Evolutionary conservation across 2,329 filamentous ascomycete species (phyloP).

Genomic region (Fusarium scirpi): DNA sequence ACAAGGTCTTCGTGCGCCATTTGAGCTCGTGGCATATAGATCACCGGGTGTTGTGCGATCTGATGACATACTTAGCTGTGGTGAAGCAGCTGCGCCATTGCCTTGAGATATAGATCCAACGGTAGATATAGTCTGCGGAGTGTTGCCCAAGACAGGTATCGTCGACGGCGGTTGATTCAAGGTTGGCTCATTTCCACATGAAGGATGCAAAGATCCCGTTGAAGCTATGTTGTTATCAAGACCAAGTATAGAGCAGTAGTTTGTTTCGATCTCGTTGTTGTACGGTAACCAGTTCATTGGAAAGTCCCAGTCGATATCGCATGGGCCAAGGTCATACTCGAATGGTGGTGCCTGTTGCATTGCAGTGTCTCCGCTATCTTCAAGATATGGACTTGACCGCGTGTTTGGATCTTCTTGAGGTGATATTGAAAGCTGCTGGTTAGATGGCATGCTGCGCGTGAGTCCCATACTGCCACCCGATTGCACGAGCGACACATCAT

Average conservation of each 20-base stretch:
- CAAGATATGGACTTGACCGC: neutral
- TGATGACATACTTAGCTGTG: conserved; percentile 7
- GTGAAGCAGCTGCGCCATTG: neutral
- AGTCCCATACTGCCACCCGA: neutral
- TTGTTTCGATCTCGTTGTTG: conserved; percentile 39
- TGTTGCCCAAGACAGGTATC: neutral
- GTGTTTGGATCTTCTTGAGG: neutral
- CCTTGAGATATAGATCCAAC: conserved; percentile 8
- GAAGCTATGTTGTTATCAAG: neutral
- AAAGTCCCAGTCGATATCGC: conserved; percentile 33
- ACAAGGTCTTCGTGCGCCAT: conserved; percentile 35
- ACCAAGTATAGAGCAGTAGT: conserved; percentile 34
- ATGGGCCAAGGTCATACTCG: conserved; percentile 4
- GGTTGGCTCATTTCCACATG: neutral
- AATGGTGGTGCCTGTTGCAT: conserved; percentile 2
- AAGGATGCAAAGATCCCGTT: neutral
- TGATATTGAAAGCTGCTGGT: neutral
- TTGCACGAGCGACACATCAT: neutral
- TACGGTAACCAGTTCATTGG: conserved; percentile 46
- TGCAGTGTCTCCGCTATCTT: neutral
- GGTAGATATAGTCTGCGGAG: neutral
- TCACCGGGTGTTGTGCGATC: conserved; percentile 14
- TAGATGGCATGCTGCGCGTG: neutral
- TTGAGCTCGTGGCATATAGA: conserved; percentile 35
- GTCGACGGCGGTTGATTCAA: neutral